Conservation (phyloP, 139 green algal species). For the Pseudopediastrum boryanum region DNA sequence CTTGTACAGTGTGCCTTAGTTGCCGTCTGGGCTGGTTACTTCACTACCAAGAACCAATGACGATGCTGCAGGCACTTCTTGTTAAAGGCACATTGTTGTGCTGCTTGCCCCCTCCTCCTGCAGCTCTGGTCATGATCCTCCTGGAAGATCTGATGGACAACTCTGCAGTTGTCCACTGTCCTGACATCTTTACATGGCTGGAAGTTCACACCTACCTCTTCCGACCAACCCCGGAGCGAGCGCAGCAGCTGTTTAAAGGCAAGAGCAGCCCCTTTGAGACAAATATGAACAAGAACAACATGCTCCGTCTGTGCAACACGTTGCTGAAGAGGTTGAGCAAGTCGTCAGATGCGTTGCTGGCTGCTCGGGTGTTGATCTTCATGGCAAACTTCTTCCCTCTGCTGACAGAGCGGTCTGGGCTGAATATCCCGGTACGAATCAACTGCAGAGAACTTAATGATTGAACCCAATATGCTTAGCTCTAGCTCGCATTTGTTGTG, state of each 20-base stretch:
- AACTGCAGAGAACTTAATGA: neutral
- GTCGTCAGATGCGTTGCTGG: neutral
- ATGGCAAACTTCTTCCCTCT: neutral
- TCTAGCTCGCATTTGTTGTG: too few relatives aligned
- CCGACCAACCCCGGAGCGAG: neutral
- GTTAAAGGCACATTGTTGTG: too few relatives aligned
- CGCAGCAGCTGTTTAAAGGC: neutral
- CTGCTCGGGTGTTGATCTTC: conserved; percentile 29
- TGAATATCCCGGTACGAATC: conserved; percentile 9
- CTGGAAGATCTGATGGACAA: conserved; percentile 18
- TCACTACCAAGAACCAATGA: too few relatives aligned
- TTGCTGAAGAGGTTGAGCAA: conserved; percentile 21
- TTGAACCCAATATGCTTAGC: too few relatives aligned
- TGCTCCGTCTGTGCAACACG: conserved; percentile 24
- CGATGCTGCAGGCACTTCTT: too few relatives aligned
- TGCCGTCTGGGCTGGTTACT: neutral
- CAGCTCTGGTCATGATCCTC: neutral
- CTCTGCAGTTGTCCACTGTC: neutral
- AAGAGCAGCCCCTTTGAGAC: neutral
- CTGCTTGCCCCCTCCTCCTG: neutral
- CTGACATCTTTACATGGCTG: conserved; percentile 35
- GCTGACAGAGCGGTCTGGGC: conserved; percentile 12
- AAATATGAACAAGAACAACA: neutral
- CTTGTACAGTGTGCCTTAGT: neutral
- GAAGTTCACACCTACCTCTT: conserved; percentile 12